These are phyloP conservation scores for Collybia mongolica DNA, from an alignment of 768 basidiomycete species.

Conservation along the genomic window DNA sequence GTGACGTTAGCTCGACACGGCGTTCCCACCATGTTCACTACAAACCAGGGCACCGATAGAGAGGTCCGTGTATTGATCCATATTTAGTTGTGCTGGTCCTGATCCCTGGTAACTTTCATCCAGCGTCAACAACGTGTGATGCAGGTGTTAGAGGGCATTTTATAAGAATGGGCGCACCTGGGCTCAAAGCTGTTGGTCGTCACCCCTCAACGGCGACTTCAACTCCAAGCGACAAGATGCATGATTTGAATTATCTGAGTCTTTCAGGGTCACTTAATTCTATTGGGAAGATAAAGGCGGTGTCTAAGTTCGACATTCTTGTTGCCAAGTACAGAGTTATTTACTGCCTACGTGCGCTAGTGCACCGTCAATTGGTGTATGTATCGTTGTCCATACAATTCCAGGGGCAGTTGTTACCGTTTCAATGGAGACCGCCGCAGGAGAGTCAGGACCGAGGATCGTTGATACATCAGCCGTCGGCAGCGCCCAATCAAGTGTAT, in stretches of 20 bases:
- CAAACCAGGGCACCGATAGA: conserved; percentile 43
- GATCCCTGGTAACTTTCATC: background rate
- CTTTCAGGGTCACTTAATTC: too few relatives aligned
- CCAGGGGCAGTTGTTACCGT: too few relatives aligned
- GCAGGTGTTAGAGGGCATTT: conserved; percentile 54
- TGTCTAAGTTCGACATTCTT: too few relatives aligned
- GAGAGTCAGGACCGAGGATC: background rate
- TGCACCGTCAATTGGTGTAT: too few relatives aligned
- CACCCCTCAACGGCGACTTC: too few relatives aligned
- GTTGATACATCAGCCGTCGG: background rate
- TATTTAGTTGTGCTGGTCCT: background rate
- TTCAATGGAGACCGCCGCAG: background rate
- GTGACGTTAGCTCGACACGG: conserved; percentile 52
- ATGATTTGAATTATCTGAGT: too few relatives aligned
- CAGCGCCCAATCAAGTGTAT: background rate
- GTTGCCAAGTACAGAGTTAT: too few relatives aligned
- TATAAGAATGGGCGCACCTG: background rate
- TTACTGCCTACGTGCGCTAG: too few relatives aligned
- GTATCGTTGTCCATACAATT: too few relatives aligned
- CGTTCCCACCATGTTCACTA: conserved; percentile 73
- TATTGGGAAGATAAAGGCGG: too few relatives aligned
- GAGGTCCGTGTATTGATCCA: conserved; percentile 45
- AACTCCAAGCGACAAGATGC: too few relatives aligned
- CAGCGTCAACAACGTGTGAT: conserved; percentile 73
- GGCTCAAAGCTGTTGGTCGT: too few relatives aligned